Evolutionary conservation across 345 rosid genomes (phyloP).

Genomic region (Microcos paniculata): DNA sequence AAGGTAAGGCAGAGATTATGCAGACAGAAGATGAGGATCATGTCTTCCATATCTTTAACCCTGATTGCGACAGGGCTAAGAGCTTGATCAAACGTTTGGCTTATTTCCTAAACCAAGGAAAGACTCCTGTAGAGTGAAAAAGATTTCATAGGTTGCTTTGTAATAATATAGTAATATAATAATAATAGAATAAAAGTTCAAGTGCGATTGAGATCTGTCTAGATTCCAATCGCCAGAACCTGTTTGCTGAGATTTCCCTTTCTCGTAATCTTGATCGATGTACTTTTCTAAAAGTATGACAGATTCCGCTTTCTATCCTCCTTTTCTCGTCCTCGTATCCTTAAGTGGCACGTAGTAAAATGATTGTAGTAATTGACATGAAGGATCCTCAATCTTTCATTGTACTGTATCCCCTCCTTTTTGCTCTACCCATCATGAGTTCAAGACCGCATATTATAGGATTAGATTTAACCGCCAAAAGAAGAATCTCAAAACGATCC

Average conservation of each 20-base stretch:
- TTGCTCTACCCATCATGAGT: background rate
- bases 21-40: conserved; percentile 68
- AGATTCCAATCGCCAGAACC: background rate
- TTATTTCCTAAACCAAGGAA: conserved; percentile 39
- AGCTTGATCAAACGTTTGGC: conserved; percentile 45
- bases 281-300: background rate
- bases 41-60: conserved; percentile 66
- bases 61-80: conserved; percentile 45
- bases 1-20: conserved; percentile 49
- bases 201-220: background rate
- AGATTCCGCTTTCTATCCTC: background rate
- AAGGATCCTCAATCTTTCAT: background rate
- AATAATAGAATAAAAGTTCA: background rate
- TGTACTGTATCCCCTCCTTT: no score
- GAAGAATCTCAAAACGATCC: background rate
- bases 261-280: background rate
- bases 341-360: no score
- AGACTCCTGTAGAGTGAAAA: conserved; percentile 2
- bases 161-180: background rate
- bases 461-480: background rate
- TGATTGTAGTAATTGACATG: background rate
- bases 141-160: background rate
- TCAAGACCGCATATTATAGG: background rate
- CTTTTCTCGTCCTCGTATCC: background rate
- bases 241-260: background rate